Evolutionary conservation across 257 asterid genomes (phyloP).

Genomic region (Lantana camara): DNA sequence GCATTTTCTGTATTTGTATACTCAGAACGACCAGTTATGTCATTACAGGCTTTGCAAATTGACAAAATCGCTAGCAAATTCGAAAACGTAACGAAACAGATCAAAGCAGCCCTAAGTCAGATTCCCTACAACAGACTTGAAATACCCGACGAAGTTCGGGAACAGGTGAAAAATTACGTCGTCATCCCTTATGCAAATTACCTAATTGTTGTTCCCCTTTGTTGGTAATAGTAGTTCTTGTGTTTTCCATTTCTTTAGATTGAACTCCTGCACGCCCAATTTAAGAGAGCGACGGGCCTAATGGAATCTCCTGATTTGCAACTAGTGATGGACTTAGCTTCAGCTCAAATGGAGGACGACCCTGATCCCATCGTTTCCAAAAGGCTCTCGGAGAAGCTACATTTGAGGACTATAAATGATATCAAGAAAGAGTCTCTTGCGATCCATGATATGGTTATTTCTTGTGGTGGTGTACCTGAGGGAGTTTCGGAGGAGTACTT

Average conservation of each 20-base stretch:
- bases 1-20: no score
- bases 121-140: slow-evolving; percentile 69
- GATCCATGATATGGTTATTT: slow-evolving; percentile 84
- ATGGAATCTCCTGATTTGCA: slow-evolving; percentile 84
- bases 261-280: slow-evolving; percentile 89
- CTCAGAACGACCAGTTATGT: no score
- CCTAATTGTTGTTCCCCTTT: not conserved
- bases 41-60: slow-evolving; percentile 77
- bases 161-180: slow-evolving; percentile 61
- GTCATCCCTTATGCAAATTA: not conserved
- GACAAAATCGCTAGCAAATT: slow-evolving; percentile 66
- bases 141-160: slow-evolving; percentile 88
- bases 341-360: slow-evolving; percentile 75
- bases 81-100: slow-evolving; percentile 58
- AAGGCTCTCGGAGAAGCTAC: slow-evolving; percentile 86
- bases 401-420: slow-evolving; percentile 69
- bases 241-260: slow-evolving; percentile 47
- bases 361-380: slow-evolving; percentile 63
- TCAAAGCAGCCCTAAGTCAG: slow-evolving; percentile 74
- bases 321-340: slow-evolving; percentile 73
- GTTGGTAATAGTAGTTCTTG: slow-evolving; percentile 25
- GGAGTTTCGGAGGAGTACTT: slow-evolving; percentile 79
- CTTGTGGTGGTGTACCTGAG: slow-evolving; percentile 72
- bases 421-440: slow-evolving; percentile 75
- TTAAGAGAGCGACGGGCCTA: slow-evolving; percentile 72